Evolutionary conservation across 192 early-diverging fungal species (phyloP).

Genomic region (Coemansia sp.): DNA sequence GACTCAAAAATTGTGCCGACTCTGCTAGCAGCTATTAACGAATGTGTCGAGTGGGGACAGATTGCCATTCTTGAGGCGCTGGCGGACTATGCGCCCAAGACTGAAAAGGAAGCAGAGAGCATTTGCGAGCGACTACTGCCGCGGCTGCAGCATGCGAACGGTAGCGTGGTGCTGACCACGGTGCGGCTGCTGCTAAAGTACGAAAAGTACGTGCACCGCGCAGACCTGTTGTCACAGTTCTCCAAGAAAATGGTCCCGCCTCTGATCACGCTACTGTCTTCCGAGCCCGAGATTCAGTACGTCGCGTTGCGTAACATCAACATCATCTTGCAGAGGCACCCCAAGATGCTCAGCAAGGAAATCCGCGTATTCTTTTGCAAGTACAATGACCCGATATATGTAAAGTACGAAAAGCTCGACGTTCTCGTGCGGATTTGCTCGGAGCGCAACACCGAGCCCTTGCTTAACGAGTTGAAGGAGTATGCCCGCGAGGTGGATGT

Average conservation of each 20-base stretch:
- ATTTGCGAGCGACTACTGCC: conserved; percentile 92
- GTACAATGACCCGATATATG: conserved; percentile 98
- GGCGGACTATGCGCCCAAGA: conserved; percentile 72
- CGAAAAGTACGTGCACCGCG: conserved; percentile 62
- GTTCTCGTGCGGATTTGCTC: conserved; percentile 89
- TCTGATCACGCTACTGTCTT: conserved; percentile 87
- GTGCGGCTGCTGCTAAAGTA: conserved; percentile 66
- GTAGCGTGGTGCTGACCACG: conserved; percentile 90
- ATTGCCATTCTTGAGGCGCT: conserved; percentile 90
- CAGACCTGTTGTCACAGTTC: conserved; percentile 72
- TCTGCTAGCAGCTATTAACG: conserved; percentile 92
- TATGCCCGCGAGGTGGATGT: conserved; percentile 97
- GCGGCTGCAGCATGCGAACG: conserved; percentile 94
- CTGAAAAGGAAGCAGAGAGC: conserved; percentile 80
- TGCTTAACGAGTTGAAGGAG: conserved; percentile 93
- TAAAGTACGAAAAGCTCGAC: conserved; percentile 94
- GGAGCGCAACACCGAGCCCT: conserved; percentile 86
- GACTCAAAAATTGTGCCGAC: conserved; percentile 72
- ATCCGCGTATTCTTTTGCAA: conserved; percentile 98
- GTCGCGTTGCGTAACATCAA: conserved; percentile 97
- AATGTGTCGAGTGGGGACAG: conserved; percentile 99
- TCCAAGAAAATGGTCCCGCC: conserved; percentile 93
- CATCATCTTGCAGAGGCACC: conserved; percentile 87
- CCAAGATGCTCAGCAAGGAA: conserved; percentile 86
- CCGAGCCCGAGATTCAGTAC: conserved; percentile 94